Evolutionary conservation across 2,329 filamentous ascomycete species (phyloP).

Genomic region (Hypoxylon sp.): DNA sequence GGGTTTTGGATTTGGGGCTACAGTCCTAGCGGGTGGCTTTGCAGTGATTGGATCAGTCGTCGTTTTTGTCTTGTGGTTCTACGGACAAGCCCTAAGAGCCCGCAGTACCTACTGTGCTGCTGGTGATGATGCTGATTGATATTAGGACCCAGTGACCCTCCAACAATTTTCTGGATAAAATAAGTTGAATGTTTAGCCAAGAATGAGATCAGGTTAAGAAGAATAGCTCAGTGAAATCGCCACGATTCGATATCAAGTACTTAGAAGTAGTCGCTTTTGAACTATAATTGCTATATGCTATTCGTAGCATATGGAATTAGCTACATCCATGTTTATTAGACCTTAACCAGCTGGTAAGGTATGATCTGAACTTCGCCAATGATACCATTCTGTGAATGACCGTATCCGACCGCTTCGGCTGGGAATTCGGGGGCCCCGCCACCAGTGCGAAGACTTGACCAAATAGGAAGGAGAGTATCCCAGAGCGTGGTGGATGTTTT

Average conservation of each 20-base stretch:
- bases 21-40: conserved; percentile 60
- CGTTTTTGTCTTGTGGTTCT: conserved; percentile 35
- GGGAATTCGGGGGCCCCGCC: background rate
- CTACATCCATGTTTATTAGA: background rate
- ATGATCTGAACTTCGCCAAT: background rate
- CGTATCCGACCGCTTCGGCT: background rate
- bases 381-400: background rate
- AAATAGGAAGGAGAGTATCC: background rate
- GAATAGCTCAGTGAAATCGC: background rate
- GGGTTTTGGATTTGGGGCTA: conserved; percentile 64
- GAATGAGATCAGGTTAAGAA: too few relatives aligned
- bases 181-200: too few relatives aligned
- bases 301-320: background rate
- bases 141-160: background rate
- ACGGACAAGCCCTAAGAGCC: conserved; percentile 26
- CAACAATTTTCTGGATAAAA: too few relatives aligned
- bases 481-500: background rate
- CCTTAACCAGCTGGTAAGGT: background rate
- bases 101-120: conserved; percentile 7
- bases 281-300: background rate
- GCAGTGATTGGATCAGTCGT: conserved; percentile 58
- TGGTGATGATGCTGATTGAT: background rate
- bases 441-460: background rate
- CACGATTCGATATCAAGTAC: background rate
- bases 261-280: background rate